Conservation (phyloP, 148 eudicot genomes). For the Fagopyrum homotropicum region DNA sequence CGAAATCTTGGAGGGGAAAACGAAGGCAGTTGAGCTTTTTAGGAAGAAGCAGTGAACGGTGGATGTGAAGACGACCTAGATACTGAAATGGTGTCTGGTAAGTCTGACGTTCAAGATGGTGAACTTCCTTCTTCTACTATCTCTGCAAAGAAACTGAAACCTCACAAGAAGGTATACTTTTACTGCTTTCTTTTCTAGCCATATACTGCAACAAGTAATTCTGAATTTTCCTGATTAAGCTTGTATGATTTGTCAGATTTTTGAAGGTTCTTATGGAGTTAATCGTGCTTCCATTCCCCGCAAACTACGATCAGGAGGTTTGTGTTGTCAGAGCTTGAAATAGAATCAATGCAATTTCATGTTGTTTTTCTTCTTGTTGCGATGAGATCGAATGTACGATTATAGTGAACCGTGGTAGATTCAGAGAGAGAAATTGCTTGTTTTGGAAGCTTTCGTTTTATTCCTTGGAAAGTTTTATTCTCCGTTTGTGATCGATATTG, state of each 20-base stretch:
- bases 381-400: neutral
- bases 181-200: neutral
- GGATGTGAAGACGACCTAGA: constrained; percentile 12
- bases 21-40: constrained; percentile 23
- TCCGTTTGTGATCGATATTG: neutral
- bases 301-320: constrained; percentile 79
- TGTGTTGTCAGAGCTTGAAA: neutral
- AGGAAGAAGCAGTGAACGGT: constrained; percentile 7
- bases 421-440: neutral
- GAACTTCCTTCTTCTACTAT: constrained; percentile 11
- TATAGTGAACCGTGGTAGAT: neutral
- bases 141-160: constrained; percentile 31
- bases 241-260: constrained; percentile 29
- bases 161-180: constrained; percentile 34
- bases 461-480: neutral
- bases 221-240: neutral
- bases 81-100: constrained; percentile 25
- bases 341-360: neutral
- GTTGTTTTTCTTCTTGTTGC: constrained; percentile 2
- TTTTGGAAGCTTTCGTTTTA: neutral
- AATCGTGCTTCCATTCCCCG: constrained; percentile 45
- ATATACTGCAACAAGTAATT: neutral
- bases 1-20: constrained; percentile 24
- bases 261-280: constrained; percentile 33
- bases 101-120: constrained; percentile 25